These are phyloP conservation scores for Solanum pinnatisectum DNA, from an alignment of 257 asterid genomes.

Conservation along the genomic window DNA sequence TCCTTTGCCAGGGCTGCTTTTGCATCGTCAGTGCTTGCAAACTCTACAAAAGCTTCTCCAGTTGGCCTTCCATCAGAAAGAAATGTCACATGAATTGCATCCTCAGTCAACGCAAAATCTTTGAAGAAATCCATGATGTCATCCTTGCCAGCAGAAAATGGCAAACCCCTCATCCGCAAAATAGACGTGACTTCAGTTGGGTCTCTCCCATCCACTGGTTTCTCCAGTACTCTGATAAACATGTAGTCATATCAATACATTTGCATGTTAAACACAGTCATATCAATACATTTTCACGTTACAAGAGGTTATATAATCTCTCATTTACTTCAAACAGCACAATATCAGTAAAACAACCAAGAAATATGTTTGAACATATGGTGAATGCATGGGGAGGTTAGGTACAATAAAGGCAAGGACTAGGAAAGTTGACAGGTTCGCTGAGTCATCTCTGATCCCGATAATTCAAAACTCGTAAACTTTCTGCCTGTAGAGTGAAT, in stretches of 20 bases:
- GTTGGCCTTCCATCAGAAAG: conserved; percentile 69
- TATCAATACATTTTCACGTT: background rate
- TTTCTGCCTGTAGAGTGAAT: background rate
- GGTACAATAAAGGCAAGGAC: background rate
- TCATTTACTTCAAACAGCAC: background rate
- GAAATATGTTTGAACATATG: background rate
- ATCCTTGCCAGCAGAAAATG: conserved; percentile 84
- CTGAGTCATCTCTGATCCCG: background rate
- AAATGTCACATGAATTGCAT: conserved; percentile 46
- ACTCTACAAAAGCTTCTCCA: conserved; percentile 95
- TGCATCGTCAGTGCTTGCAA: conserved; percentile 57
- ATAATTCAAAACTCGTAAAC: background rate
- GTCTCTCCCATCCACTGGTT: conserved; percentile 52
- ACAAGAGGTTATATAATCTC: background rate
- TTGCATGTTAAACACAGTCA: background rate
- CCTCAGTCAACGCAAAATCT: conserved; percentile 51
- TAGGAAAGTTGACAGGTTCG: background rate
- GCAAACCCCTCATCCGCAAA: conserved; percentile 76
- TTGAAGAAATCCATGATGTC: conserved; percentile 80
- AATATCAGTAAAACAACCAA: background rate
- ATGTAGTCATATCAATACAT: background rate
- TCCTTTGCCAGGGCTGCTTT: conserved; percentile 77
- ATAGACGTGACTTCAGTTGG: conserved; percentile 44
- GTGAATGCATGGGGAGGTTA: background rate
- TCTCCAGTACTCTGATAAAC: conserved; percentile 41